phyloP scores from a whole-genome alignment of 1,284 basidiomycete species.

The Ceratobasidium papillatum region DNA sequence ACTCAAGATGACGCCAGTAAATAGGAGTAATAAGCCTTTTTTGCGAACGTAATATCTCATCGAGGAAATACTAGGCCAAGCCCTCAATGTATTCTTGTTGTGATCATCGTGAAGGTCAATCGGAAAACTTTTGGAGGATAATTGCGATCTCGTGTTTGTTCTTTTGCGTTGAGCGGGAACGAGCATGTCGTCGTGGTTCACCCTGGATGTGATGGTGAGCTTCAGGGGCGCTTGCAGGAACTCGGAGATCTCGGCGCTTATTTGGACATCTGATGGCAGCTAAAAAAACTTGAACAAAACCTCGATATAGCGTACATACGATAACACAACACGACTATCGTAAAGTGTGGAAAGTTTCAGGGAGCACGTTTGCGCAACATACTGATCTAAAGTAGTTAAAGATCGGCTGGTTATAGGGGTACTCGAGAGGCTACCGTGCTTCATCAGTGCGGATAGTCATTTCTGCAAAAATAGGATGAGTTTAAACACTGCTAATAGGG shows the following conservation, averaged over 20 bases:
- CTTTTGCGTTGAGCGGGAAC: not conserved
- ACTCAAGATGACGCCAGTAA: not conserved
- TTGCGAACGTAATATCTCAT: not conserved
- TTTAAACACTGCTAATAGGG: not conserved
- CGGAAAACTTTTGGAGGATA: not conserved
- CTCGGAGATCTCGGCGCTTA: not conserved
- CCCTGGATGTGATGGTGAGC: not conserved
- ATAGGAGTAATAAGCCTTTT: not conserved
- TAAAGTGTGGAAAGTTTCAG: not conserved
- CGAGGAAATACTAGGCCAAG: not conserved
- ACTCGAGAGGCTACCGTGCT: not conserved
- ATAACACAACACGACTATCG: not conserved
- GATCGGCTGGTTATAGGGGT: not conserved
- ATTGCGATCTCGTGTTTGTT: not conserved
- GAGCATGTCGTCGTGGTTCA: not conserved
- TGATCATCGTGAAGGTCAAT: not conserved
- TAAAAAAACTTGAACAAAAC: slow-evolving; percentile 1
- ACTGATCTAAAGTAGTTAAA: not conserved
- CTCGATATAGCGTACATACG: slow-evolving; percentile 12
- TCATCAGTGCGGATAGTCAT: slow-evolving; percentile 37
- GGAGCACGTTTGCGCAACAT: not conserved
- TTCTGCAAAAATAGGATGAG: not conserved
- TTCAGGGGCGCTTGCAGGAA: not conserved
- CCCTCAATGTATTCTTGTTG: not conserved
- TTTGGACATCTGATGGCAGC: not conserved